Evolutionary conservation across 441 rosid species (phyloP).

Genomic region (Pelargonium myrrhifolium): DNA sequence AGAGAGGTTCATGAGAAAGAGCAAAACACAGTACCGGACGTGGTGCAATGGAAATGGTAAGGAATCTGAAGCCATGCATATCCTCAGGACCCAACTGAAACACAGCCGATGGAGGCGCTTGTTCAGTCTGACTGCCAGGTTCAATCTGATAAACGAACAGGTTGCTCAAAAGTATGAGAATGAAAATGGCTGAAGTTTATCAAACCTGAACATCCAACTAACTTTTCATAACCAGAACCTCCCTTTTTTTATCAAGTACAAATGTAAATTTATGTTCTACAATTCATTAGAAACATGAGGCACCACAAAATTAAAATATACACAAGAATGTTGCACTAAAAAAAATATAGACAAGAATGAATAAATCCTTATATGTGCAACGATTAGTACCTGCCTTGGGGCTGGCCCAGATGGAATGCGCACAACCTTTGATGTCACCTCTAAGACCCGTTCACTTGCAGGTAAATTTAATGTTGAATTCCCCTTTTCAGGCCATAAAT

Average conservation of each 20-base stretch:
- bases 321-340: slow-evolving; percentile 1
- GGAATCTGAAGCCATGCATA: slow-evolving; percentile 75
- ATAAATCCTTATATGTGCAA: slow-evolving; percentile 7
- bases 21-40: slow-evolving; percentile 57
- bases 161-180: slow-evolving; percentile 15
- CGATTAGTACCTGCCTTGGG: slow-evolving; percentile 74
- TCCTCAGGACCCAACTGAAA: slow-evolving; percentile 68
- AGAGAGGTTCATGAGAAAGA: slow-evolving; percentile 7
- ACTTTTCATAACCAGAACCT: background rate
- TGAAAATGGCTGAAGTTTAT: slow-evolving; percentile 14
- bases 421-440: slow-evolving; percentile 91
- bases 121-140: slow-evolving; percentile 99
- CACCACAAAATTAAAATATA: background rate
- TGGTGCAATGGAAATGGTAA: slow-evolving; percentile 91
- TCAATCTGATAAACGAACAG: slow-evolving; percentile 52
- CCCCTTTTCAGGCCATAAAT: slow-evolving; percentile 83
- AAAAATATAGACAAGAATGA: too few species aligned
- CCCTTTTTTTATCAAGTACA: slow-evolving; percentile 4
- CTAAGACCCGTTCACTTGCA: slow-evolving; percentile 51
- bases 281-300: slow-evolving; percentile 5
- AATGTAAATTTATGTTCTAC: background rate
- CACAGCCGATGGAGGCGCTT: slow-evolving; percentile 91
- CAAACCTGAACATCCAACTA: slow-evolving; percentile 9
- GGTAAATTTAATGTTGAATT: slow-evolving; percentile 44
- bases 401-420: slow-evolving; percentile 90